Evolutionary conservation across 2,329 filamentous ascomycete species (phyloP).

Genomic region (Calonectria pteridis): DNA sequence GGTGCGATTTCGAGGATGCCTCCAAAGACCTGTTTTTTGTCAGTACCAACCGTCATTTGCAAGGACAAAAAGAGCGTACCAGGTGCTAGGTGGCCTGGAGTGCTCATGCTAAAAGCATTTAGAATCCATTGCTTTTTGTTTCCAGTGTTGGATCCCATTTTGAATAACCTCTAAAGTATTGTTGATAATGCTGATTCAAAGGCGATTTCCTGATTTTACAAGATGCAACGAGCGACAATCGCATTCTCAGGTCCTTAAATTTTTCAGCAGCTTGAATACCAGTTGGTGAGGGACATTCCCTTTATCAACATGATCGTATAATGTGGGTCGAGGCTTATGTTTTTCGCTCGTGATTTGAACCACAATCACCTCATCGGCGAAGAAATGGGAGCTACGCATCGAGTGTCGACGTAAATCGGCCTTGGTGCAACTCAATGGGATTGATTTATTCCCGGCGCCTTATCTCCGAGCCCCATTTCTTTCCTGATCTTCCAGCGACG

Average conservation of each 20-base stretch:
- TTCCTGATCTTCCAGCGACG: background rate
- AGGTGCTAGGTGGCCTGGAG: slow-evolving; percentile 6
- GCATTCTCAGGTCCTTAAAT: no score
- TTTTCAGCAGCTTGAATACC: background rate
- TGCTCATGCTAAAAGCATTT: slow-evolving; percentile 13
- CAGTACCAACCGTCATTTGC: background rate
- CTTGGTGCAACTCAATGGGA: background rate
- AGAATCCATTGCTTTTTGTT: slow-evolving; percentile 19
- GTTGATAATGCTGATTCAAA: no score
- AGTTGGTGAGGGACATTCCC: background rate
- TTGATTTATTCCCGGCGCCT: background rate
- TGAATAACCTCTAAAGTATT: background rate
- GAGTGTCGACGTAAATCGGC: background rate
- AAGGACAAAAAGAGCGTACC: background rate
- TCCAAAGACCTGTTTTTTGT: slow-evolving; percentile 20
- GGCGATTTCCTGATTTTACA: no score
- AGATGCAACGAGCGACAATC: no score
- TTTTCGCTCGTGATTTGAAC: background rate
- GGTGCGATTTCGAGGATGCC: slow-evolving; percentile 32
- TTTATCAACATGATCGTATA: background rate
- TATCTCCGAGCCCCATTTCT: background rate
- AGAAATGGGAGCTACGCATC: background rate
- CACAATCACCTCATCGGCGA: background rate
- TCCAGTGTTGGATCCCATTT: background rate
- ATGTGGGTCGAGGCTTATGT: background rate